phyloP scores from a whole-genome alignment of 2,329 filamentous ascomycete species.

The Colletotrichum higginsianum region DNA sequence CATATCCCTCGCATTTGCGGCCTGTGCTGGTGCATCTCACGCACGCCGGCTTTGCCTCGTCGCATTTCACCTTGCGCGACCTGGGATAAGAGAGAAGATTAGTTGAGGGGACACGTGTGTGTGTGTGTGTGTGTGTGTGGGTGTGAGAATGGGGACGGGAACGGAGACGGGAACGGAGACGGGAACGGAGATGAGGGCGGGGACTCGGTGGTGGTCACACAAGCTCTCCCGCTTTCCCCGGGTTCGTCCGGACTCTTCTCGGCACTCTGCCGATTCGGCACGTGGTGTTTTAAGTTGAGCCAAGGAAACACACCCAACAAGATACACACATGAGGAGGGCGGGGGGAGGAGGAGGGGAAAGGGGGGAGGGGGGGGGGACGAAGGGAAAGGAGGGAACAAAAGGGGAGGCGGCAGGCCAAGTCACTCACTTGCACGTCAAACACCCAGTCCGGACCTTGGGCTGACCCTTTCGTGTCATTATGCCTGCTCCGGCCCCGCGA shows the following conservation, averaged over 20 bases:
- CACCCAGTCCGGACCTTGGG: slow-evolving; percentile 65
- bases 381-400: no score
- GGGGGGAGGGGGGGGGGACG: no score
- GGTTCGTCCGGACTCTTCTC: slow-evolving; percentile 9
- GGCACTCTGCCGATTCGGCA: background rate
- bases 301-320: background rate
- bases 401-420: background rate
- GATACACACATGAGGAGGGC: background rate
- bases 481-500: slow-evolving; percentile 4
- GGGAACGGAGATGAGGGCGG: slow-evolving; percentile 8
- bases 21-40: slow-evolving; percentile 68
- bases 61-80: slow-evolving; percentile 70
- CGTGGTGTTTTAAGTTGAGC: background rate
- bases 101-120: background rate
- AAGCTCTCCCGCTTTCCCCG: background rate
- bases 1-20: slow-evolving; percentile 70
- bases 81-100: slow-evolving; percentile 48
- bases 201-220: slow-evolving; percentile 17
- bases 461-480: slow-evolving; percentile 39
- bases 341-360: background rate
- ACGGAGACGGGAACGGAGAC: background rate
- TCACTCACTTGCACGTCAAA: slow-evolving; percentile 67
- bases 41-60: slow-evolving; percentile 68
- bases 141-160: background rate
- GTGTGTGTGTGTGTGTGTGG: no score